Percentiles rank a stretch among this genome's conserved stretches.
Evolutionary conservation across 164 flowering plant genomes (phyloP).

Genomic region (Umbilicus rupestris): DNA sequence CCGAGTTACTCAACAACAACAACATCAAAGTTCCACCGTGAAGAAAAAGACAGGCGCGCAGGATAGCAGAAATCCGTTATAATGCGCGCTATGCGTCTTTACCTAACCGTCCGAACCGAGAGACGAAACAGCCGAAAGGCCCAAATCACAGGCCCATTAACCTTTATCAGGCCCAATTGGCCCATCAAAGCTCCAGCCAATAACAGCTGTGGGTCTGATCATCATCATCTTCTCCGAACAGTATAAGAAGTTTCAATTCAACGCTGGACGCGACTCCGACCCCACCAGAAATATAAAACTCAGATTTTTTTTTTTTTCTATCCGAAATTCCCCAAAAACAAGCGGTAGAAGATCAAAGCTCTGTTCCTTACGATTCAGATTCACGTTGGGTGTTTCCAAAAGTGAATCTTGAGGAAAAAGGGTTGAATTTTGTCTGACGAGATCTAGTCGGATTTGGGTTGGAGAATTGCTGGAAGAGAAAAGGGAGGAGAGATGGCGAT

Average conservation of each 20-base stretch:
- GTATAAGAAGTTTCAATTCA: neutral
- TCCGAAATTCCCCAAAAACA: neutral
- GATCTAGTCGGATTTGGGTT: neutral
- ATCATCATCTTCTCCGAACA: conserved; percentile 4
- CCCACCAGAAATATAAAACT: neutral
- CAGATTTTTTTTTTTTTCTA: neutral
- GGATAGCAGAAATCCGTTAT: no score
- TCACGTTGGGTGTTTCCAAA: neutral
- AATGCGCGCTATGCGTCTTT: no score
- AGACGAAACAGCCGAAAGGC: no score
- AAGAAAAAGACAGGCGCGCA: no score
- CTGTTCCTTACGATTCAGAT: neutral
- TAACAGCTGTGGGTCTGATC: conserved; percentile 2
- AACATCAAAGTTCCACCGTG: no score
- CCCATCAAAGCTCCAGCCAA: neutral
- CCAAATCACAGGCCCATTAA: no score
- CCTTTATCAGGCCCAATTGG: neutral
- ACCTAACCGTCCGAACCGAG: no score
- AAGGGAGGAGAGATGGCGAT: conserved; percentile 33
- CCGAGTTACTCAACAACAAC: no score
- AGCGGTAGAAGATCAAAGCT: neutral
- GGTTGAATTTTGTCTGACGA: neutral
- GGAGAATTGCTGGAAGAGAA: no score
- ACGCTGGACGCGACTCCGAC: neutral
- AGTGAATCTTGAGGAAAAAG: neutral